phyloP scores from a whole-genome alignment of 31 red algal species.

The Bonnemaisonia californica region DNA sequence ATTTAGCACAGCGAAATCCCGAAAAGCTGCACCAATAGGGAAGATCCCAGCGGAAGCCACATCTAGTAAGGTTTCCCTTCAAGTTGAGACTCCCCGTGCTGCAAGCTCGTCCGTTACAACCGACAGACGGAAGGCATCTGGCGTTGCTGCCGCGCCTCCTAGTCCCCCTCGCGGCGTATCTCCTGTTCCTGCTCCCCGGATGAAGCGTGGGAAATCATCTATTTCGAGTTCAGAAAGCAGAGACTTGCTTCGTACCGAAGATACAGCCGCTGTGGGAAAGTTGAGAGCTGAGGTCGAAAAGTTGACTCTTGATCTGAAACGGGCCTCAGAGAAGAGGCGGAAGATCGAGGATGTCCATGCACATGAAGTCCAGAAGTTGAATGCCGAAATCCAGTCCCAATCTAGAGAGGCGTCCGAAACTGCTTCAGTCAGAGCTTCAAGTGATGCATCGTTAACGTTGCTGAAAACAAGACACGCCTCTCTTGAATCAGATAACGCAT shows the following conservation, averaged over 20 bases:
- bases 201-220: not conserved
- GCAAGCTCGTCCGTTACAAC: not conserved
- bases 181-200: not conserved
- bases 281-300: not conserved
- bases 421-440: not conserved
- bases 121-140: not conserved
- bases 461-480: not conserved
- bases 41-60: not conserved
- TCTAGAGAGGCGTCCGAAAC: not conserved
- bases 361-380: not conserved
- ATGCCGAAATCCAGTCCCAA: not conserved
- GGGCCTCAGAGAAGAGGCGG: not conserved
- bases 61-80: not conserved
- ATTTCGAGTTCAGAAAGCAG: not conserved
- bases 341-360: not conserved
- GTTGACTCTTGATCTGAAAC: not conserved
- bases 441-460: not conserved
- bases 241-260: not conserved
- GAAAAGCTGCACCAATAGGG: conserved; percentile 4
- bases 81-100: not conserved
- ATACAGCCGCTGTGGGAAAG: not conserved
- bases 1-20: conserved; percentile 17
- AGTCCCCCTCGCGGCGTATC: not conserved
- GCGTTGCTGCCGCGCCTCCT: not conserved
- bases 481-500: not conserved